Evolutionary conservation across 1,284 basidiomycete species (phyloP), one percentile per base, ranked within the genome.

Genomic region (Ceratobasidium sp.): DNA sequence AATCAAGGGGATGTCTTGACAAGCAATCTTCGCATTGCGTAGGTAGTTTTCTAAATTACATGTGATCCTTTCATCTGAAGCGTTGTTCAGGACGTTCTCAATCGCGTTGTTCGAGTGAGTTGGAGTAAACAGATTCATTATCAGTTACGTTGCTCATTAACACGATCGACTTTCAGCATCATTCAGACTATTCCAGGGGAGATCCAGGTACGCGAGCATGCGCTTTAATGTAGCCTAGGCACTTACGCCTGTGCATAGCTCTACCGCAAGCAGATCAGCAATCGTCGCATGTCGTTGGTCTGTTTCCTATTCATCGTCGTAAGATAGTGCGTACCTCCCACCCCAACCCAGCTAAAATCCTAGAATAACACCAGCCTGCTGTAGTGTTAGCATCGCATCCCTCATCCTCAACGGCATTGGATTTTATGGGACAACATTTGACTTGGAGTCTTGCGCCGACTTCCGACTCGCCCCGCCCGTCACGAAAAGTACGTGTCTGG

Each of bases 101-200:
- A 72, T 72, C 17, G 67, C 67, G 14, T 19, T 72, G 44, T 72
- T 72, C 33, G 67, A 72, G 67, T 72, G 24, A 72, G 67, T 59
- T 11, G 53, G 44, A 33, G 31, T 19, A 17, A 41, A 54, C n/a
- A 1, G n/a, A 50, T 51, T 41, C 31, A 15, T 11, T 60, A 41
- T 41, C 36, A 11, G 36, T 41, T 41, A n/a, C 29, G 19, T 29
- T n/a, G 33, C 9, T 44, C 29, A 19, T 36, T 60, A 14, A 60
- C 19, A 41, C 29, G 50, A 41, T 60, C n/a, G 29, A n/a, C 9
- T 4, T 24, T 1, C 33, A 72, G 67, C 36, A 47, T 72, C 47
- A 72, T 72, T n/a, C 67, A 72, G 44, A 72, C 67, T 19, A 60
- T 72, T 45, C 67, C 67, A 9, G 67, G 56, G 48, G 67, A 72